phyloP scores from a whole-genome alignment of 2,329 filamentous ascomycete species.

The Rutstroemia sydowiana region DNA sequence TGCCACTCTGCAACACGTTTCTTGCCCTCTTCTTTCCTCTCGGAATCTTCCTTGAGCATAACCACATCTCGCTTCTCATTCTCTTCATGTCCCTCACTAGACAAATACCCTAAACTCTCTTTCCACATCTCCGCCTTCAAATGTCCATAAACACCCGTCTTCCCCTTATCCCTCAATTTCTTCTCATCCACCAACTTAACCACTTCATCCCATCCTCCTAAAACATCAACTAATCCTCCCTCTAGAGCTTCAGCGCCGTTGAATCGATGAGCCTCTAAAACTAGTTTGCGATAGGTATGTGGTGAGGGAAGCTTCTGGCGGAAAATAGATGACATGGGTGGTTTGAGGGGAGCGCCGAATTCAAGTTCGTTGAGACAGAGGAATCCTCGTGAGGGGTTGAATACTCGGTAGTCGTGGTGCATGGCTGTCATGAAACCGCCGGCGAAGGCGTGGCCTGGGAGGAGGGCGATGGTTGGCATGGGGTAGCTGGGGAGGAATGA shows the following conservation, averaged over 20 bases:
- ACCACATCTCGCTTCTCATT: conserved; percentile 43
- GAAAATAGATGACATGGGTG: conserved; percentile 70
- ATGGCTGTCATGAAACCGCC: conserved; percentile 76
- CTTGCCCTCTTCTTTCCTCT: conserved; percentile 18
- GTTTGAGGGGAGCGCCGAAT: conserved; percentile 67
- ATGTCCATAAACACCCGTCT: conserved; percentile 59
- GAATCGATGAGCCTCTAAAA: conserved; percentile 68
- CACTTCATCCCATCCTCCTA: conserved; percentile 58
- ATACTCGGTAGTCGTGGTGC: conserved; percentile 77
- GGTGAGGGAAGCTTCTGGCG: conserved; percentile 54
- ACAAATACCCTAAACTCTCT: conserved; percentile 53
- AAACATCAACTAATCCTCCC: conserved; percentile 59
- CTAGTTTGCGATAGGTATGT: conserved; percentile 51
- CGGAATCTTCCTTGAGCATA: conserved; percentile 31
- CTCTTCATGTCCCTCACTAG: conserved; percentile 42
- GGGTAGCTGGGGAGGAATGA: conserved; percentile 45
- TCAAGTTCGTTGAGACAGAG: conserved; percentile 76
- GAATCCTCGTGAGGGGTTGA: conserved; percentile 63
- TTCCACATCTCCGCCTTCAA: conserved; percentile 73
- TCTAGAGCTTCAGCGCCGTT: conserved; percentile 54
- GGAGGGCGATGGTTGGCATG: conserved; percentile 73
- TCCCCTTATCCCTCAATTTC: conserved; percentile 53
- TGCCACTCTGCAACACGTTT: conserved; percentile 24
- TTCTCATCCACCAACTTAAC: conserved; percentile 52
- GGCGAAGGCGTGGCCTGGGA: conserved; percentile 77